phyloP scores from a whole-genome alignment of 2,329 filamentous ascomycete genomes.

The Trichothecium sympodiale region DNA sequence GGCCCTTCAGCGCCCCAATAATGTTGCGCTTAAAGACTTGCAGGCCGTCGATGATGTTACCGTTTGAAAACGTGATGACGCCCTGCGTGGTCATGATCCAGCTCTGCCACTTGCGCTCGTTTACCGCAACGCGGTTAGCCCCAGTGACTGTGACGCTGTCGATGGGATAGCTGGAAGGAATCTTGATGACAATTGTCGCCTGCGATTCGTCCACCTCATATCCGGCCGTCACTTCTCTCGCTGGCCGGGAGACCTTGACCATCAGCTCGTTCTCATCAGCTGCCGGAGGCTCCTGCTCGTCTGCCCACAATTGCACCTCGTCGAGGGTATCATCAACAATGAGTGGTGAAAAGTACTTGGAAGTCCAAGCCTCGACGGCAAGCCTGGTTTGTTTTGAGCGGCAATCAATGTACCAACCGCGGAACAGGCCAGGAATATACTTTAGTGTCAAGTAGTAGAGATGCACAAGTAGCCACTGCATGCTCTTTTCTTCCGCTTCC shows the following conservation, averaged over 20 bases:
- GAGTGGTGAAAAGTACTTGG: slow-evolving; percentile 67
- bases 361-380: slow-evolving; percentile 74
- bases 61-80: slow-evolving; percentile 87
- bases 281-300: slow-evolving; percentile 33
- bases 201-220: slow-evolving; percentile 84
- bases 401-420: slow-evolving; percentile 74
- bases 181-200: slow-evolving; percentile 69
- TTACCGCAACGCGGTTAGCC: slow-evolving; percentile 74
- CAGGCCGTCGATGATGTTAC: slow-evolving; percentile 78
- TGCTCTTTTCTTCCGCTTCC: slow-evolving; percentile 56
- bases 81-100: slow-evolving; percentile 86
- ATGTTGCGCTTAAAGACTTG: slow-evolving; percentile 81
- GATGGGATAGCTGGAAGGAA: slow-evolving; percentile 76
- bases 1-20: slow-evolving; percentile 76
- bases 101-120: slow-evolving; percentile 82
- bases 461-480: slow-evolving; percentile 76
- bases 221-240: slow-evolving; percentile 68
- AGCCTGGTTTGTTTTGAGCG: slow-evolving; percentile 70
- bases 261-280: slow-evolving; percentile 44
- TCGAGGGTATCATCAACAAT: slow-evolving; percentile 56
- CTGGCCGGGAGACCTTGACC: slow-evolving; percentile 61
- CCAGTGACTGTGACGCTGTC: slow-evolving; percentile 66
- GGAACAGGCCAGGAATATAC: slow-evolving; percentile 67
- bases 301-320: slow-evolving; percentile 58
- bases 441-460: slow-evolving; percentile 75